phyloP scores from a whole-genome alignment of 768 basidiomycete species.

The Pleurotus sapidus region DNA sequence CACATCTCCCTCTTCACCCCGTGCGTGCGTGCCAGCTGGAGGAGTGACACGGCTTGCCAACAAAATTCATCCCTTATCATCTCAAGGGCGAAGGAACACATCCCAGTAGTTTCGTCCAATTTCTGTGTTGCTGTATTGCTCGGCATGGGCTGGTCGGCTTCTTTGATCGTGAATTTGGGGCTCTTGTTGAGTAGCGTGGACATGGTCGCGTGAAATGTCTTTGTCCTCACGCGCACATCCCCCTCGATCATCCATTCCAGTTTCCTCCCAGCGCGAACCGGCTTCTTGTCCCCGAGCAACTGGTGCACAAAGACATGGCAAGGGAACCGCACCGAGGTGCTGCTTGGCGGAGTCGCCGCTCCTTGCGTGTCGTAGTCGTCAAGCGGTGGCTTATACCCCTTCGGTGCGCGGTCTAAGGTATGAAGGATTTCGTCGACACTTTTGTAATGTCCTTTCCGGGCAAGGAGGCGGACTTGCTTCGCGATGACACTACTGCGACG shows the following conservation, averaged over 20 bases:
- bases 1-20: conserved; percentile 3
- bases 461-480: too few species aligned
- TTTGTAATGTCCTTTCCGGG: too few species aligned
- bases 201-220: not conserved
- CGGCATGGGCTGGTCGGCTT: not conserved
- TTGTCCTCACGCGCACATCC: not conserved
- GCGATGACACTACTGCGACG: too few species aligned
- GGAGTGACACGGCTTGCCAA: not conserved
- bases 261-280: not conserved
- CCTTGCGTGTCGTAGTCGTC: too few species aligned
- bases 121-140: not conserved
- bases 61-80: not conserved
- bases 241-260: not conserved
- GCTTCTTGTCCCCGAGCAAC: not conserved
- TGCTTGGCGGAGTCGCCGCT: too few species aligned
- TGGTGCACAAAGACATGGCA: not conserved
- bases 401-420: too few species aligned
- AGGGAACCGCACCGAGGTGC: not conserved
- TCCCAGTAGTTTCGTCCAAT: not conserved
- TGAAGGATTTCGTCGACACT: too few species aligned
- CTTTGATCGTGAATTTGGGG: not conserved
- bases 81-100: not conserved
- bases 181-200: not conserved
- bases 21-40: not conserved
- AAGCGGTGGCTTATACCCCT: too few species aligned